These are phyloP conservation scores for Jaapia argillacea DNA, from an alignment of 768 basidiomycete species.

Conservation along the genomic window DNA sequence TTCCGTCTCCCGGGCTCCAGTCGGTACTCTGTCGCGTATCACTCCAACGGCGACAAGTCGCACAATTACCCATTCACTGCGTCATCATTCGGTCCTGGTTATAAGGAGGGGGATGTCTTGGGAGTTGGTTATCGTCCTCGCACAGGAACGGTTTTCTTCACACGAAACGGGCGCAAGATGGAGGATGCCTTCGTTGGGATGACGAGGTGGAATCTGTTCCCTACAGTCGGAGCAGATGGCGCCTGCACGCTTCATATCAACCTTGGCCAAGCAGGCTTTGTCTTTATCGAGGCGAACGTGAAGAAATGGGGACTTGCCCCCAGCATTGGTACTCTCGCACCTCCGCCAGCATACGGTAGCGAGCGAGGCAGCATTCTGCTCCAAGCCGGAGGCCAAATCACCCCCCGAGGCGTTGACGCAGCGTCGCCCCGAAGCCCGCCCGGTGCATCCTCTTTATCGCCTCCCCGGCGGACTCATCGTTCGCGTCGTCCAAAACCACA, in stretches of 20 bases:
- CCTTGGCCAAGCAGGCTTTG: conserved; percentile 95
- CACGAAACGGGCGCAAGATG: conserved; percentile 92
- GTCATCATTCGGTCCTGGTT: conserved; percentile 66
- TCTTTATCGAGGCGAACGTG: conserved; percentile 98
- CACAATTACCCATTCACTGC: conserved; percentile 95
- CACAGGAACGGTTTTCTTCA: conserved; percentile 98
- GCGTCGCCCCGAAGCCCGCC: conserved; percentile 33
- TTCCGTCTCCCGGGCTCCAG: conserved; percentile 87
- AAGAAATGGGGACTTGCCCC: conserved; percentile 99
- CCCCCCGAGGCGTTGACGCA: conserved; percentile 26
- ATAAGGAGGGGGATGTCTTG: conserved; percentile 93
- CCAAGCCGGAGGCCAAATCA: conserved; percentile 62
- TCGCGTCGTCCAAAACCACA: conserved; percentile 42
- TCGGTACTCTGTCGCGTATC: conserved; percentile 88
- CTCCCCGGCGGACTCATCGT: conserved; percentile 51
- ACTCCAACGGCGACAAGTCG: conserved; percentile 93
- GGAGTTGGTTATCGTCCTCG: conserved; percentile 95
- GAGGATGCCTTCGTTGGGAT: conserved; percentile 94
- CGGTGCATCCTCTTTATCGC: conserved; percentile 31
- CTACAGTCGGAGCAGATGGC: conserved; percentile 92
- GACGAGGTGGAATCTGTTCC: conserved; percentile 89
- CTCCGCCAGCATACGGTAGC: conserved; percentile 95
- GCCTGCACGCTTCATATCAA: conserved; percentile 97
- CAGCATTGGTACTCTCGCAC: conserved; percentile 92
- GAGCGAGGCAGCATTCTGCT: conserved; percentile 94